These are phyloP conservation scores for Apiospora koreana DNA, from an alignment of 2,329 filamentous ascomycete genomes.

Conservation along the genomic window DNA sequence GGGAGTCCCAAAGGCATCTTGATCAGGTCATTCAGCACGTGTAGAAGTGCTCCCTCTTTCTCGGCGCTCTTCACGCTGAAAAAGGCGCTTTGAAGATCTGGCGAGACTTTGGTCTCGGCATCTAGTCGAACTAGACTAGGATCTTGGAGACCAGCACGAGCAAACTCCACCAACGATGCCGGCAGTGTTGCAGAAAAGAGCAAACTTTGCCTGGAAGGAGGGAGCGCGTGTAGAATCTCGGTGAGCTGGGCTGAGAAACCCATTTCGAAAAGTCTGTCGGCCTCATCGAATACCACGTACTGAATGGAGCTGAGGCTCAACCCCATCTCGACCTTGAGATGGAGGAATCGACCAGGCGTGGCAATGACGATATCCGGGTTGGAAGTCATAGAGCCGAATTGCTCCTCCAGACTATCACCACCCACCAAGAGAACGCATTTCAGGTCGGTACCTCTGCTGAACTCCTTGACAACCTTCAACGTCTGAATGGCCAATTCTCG, in stretches of 20 bases:
- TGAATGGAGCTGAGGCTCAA: slow-evolving; percentile 86
- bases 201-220: slow-evolving; percentile 81
- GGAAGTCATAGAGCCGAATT: slow-evolving; percentile 87
- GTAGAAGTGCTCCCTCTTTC: slow-evolving; percentile 88
- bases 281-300: slow-evolving; percentile 97
- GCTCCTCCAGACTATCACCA: slow-evolving; percentile 93
- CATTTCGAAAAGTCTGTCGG: slow-evolving; percentile 97
- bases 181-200: slow-evolving; percentile 95
- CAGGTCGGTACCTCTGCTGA: slow-evolving; percentile 86
- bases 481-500: slow-evolving; percentile 94
- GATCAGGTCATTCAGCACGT: slow-evolving; percentile 89
- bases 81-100: slow-evolving; percentile 93
- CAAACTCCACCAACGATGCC: slow-evolving; percentile 93
- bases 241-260: slow-evolving; percentile 92
- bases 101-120: slow-evolving; percentile 93
- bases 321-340: slow-evolving; percentile 95
- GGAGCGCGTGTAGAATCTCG: slow-evolving; percentile 89
- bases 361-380: slow-evolving; percentile 98
- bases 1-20: slow-evolving; percentile 76
- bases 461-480: slow-evolving; percentile 92
- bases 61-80: slow-evolving; percentile 91
- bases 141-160: slow-evolving; percentile 88
- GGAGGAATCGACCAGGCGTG: slow-evolving; percentile 92
- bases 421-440: slow-evolving; percentile 89
- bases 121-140: slow-evolving; percentile 88